These are phyloP conservation scores for Arthrobotrys conoides DNA, from an alignment of 2,329 filamentous ascomycete species.

Conservation along the genomic window DNA sequence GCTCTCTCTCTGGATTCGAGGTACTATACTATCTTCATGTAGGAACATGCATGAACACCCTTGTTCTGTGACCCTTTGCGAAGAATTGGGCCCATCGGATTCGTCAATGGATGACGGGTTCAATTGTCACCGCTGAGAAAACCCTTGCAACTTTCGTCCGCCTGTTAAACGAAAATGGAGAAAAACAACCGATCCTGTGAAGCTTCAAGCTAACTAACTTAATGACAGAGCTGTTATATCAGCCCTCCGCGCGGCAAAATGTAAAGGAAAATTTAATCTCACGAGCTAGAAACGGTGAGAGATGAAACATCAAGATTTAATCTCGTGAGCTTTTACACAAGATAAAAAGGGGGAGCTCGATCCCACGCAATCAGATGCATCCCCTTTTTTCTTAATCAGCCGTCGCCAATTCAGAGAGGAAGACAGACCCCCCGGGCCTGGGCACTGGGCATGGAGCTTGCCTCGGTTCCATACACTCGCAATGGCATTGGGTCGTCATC, in stretches of 20 bases:
- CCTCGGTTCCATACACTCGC: neutral
- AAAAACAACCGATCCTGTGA: conserved; percentile 19
- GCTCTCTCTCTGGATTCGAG: neutral
- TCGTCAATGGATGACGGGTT: conserved; percentile 43
- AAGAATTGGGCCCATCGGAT: conserved; percentile 16
- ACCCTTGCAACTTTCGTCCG: neutral
- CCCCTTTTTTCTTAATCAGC: conserved; percentile 25
- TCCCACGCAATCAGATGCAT: conserved; percentile 1
- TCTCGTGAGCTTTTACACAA: neutral
- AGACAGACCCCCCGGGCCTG: neutral
- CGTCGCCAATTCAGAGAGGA: conserved; percentile 7
- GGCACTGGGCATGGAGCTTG: conserved; percentile 10
- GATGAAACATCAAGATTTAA: conserved; percentile 9
- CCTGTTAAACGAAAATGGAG: conserved; percentile 13
- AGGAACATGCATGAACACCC: conserved; percentile 54
- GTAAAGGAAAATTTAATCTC: conserved; percentile 14
- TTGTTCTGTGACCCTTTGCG: conserved; percentile 1
- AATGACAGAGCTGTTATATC: neutral
- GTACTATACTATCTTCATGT: conserved; percentile 1
- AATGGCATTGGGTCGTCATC: conserved; percentile 18
- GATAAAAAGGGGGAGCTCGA: conserved; percentile 20
- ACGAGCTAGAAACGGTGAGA: conserved; percentile 29
- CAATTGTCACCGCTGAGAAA: neutral
- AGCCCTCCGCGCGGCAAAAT: conserved; percentile 25
- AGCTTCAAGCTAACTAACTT: neutral